Base-by-base conservation (phyloP, 2,329 filamentous ascomycete genomes). In the Lachnellula occidentalis region DNA sequence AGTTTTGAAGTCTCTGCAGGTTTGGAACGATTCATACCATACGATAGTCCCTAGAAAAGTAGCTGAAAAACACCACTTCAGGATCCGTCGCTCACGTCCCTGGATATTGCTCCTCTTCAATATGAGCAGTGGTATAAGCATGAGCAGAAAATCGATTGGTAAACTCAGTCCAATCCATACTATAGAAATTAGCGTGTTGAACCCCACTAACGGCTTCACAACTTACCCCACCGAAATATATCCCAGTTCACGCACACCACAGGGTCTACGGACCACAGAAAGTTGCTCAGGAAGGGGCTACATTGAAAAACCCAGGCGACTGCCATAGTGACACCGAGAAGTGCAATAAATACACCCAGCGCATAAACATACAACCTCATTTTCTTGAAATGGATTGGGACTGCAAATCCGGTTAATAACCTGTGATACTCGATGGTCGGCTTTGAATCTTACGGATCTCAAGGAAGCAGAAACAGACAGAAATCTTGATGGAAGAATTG, bases 121-220 rank as follows among this genome's bases (percentile, higher is more conserved):
- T 14, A 68, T 62, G 12, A 50, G 57, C 21, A 64, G 54, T 9
- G 65, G 66, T 17, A 67, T 59, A 17, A 55, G 55, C 45, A 68
- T 50, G 27, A 67, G 61, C 34, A 60, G 56, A 11, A 67, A 8
- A 54, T 68, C 66, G 24, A 67, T 64, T 3, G 58, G 58, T 12
- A 68, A 60, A 46, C 65, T 66, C 1, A 65, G 47, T 9, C 55
- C 58, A 22, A 66, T 62, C 65, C 65, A 68, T 43, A 66, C 64
- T 63, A 52, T 43, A 17, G 2, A 43, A 22, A 12, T 52, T 15
- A 53, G 57, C 41, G 42, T 43, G n/a, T 41, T 24, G 42, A 49
- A 51, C 3, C 17, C 11, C 12, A 15, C 5, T 19, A 3, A 19
- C 39, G n/a, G 19, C n/a, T 9, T 45, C 2, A n/a, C 2, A 19